Evolutionary conservation across 345 rosid species (phyloP), one percentile per base, ranked within the genome.

Genomic region (Adansonia digitata): DNA sequence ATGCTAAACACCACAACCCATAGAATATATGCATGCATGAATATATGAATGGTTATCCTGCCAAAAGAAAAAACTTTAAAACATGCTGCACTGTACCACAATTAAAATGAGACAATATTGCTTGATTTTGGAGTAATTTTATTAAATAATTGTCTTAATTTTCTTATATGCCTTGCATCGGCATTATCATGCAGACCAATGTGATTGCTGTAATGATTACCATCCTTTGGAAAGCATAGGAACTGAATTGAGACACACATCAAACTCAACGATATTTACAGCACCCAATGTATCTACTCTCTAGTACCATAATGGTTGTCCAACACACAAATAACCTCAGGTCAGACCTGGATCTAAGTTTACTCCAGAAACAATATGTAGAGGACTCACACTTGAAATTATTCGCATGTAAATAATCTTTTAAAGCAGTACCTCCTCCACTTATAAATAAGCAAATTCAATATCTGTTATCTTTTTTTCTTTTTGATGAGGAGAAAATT

Each of bases 271-370:
- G 2, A 66, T 26, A 26, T 39, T 52, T 55, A 2, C 29, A 22
- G 13, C 14, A 9, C 29, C 14, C 13, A 22, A 55, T 9, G 1
- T 22, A 55, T 6, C 14, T 55, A 27, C 60, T 55, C 60, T 55
- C 24, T 55, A 22, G 29, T 10, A 12, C 29, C 14, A 22, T 8
- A 9, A 29, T 55, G 22, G 60, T 55, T 55, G 29, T 22, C 14
- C 15, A 55, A 55, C 60, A 22, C 14, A 8, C 63, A 59, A 13
- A 57, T 2, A 1, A 27, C 57, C 57, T 4, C 11, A 46, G 17
- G 10, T 27, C 37, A 46, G 72, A 71, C 51, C 11, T 71, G 14
- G n/a, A 66, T 37, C 46, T 17, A 49, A 45, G 77, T 70, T 77
- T 59, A 67, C 35, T 51, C 40, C 62, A 71, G 11, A 43, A 60